A percentile compares a stretch with the other conserved stretches of the same genome.
These are phyloP conservation scores for Eruca vesicaria DNA, from an alignment of 441 rosid species.

Conservation along the genomic window DNA sequence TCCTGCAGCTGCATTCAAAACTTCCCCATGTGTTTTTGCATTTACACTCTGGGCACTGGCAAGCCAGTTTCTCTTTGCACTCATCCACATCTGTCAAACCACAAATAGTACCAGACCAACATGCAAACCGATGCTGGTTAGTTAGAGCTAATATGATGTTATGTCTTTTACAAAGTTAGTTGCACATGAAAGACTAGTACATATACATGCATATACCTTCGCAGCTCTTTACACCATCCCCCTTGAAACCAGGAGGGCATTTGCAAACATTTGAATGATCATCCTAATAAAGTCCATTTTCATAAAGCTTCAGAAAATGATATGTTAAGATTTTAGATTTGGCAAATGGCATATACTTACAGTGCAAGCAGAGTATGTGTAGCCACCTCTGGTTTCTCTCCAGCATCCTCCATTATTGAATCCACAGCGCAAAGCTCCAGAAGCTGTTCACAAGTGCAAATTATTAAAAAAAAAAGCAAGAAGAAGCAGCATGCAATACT, in stretches of 20 bases:
- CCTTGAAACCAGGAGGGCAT: neutral
- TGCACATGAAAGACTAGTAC: neutral
- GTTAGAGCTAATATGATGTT: neutral
- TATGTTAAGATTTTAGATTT: neutral
- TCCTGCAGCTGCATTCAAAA: conserved; percentile 2
- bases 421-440: conserved; percentile 70
- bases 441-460: conserved; percentile 44
- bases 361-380: conserved; percentile 70
- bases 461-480: neutral
- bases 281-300: neutral
- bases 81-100: conserved; percentile 11
- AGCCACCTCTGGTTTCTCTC: conserved; percentile 60
- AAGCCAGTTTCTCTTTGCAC: conserved; percentile 8
- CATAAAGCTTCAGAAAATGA: neutral
- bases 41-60: conserved; percentile 8
- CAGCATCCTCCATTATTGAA: conserved; percentile 94
- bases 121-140: neutral
- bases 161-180: neutral
- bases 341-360: conserved; percentile 43
- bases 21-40: conserved; percentile 18
- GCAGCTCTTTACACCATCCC: neutral
- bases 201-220: neutral
- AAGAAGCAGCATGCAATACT: neutral
- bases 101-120: neutral
- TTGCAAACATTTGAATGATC: conserved; percentile 16